A percentile compares a stretch with the other conserved stretches of the same genome.
phyloP scores from a whole-genome alignment of 352 stramenopile species.

The Pythium aquatile region DNA sequence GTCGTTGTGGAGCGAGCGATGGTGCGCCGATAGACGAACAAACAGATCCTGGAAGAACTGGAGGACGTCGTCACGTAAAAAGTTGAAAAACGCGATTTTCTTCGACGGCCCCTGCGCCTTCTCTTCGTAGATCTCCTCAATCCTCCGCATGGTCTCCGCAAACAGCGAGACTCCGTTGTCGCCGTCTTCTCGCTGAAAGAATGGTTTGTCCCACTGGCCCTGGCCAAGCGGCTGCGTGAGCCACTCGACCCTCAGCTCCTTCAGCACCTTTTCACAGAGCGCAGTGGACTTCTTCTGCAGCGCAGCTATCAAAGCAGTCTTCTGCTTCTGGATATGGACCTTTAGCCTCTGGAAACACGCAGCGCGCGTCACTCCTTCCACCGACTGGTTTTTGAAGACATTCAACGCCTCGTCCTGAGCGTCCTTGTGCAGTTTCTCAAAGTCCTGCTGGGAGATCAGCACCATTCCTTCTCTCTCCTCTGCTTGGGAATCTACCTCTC shows the following conservation, averaged over 20 bases:
- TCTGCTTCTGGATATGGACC: slow-evolving; percentile 61
- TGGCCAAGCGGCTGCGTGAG: slow-evolving; percentile 39
- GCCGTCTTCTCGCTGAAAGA: background rate
- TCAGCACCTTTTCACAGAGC: slow-evolving; percentile 50
- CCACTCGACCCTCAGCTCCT: slow-evolving; percentile 34
- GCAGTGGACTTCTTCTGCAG: slow-evolving; percentile 61
- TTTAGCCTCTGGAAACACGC: slow-evolving; percentile 79
- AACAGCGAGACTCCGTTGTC: slow-evolving; percentile 29
- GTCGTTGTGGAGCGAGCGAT: slow-evolving; percentile 24
- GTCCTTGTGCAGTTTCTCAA: slow-evolving; percentile 71
- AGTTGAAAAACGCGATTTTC: slow-evolving; percentile 68
- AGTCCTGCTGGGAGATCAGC: slow-evolving; percentile 66
- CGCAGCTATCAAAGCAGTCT: slow-evolving; percentile 44
- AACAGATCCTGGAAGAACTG: slow-evolving; percentile 55
- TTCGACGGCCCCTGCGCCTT: slow-evolving; percentile 62
- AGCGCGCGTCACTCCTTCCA: slow-evolving; percentile 58
- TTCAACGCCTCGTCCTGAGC: slow-evolving; percentile 67
- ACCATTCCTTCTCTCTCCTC: slow-evolving; percentile 17
- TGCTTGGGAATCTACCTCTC: slow-evolving; percentile 16
- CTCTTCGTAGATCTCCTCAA: slow-evolving; percentile 60
- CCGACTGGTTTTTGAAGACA: slow-evolving; percentile 66
- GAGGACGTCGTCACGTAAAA: slow-evolving; percentile 53
- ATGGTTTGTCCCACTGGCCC: slow-evolving; percentile 40
- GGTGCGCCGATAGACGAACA: slow-evolving; percentile 32
- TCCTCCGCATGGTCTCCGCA: slow-evolving; percentile 38